phyloP scores from a whole-genome alignment of 1,284 basidiomycete species.

The Cryptococcus deneoformans region DNA sequence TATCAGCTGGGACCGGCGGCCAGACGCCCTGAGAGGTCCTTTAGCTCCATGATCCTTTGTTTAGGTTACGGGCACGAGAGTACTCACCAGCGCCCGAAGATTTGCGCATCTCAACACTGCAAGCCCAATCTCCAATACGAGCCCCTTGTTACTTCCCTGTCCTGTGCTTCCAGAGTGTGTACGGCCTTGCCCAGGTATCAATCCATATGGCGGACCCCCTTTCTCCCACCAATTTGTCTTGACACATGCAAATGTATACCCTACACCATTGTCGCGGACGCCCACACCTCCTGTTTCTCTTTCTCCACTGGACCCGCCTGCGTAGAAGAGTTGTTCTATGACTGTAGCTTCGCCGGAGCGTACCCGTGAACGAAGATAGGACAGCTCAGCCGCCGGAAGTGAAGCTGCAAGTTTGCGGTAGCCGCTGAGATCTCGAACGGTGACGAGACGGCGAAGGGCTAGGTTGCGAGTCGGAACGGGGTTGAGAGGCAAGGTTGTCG shows the following conservation, averaged over 20 bases:
- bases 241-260: constrained; percentile 33
- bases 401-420: constrained; percentile 73
- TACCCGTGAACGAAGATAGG: constrained; percentile 65
- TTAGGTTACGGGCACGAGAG: neutral
- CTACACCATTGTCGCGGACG: constrained; percentile 57
- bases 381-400: constrained; percentile 66
- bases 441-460: constrained; percentile 62
- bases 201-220: constrained; percentile 33
- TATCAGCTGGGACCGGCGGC: constrained; percentile 73
- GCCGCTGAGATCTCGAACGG: constrained; percentile 63
- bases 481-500: constrained; percentile 33
- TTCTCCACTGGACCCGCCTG: constrained; percentile 55
- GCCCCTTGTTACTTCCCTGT: constrained; percentile 39
- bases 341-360: constrained; percentile 65
- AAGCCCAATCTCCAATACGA: constrained; percentile 74
- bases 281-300: constrained; percentile 21
- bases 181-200: constrained; percentile 45
- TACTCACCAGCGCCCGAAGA: constrained; percentile 59
- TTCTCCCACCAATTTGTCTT: constrained; percentile 6
- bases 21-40: constrained; percentile 59
- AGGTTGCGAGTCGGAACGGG: constrained; percentile 53
- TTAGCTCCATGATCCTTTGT: neutral
- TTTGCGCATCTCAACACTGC: constrained; percentile 71
- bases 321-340: constrained; percentile 66
- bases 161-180: constrained; percentile 27